phyloP scores from a whole-genome alignment of 140 eudicot genomes.

The Erigeron philadelphicus region DNA sequence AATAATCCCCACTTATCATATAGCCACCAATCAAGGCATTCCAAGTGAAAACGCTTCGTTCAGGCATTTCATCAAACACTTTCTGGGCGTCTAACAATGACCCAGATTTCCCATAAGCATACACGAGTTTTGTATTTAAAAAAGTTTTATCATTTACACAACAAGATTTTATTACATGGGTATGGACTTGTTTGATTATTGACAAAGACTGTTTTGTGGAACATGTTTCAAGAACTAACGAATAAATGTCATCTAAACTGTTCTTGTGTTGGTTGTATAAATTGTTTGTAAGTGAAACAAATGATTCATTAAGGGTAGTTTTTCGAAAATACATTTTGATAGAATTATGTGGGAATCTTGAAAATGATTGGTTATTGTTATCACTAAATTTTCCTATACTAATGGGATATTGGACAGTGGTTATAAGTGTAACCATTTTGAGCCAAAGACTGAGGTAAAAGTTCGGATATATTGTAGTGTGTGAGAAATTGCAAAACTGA shows the following conservation, averaged over 20 bases:
- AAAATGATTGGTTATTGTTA: not conserved
- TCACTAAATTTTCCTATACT: not conserved
- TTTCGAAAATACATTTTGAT: constrained; percentile 16
- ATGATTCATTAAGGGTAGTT: constrained; percentile 37
- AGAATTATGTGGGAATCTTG: constrained; percentile 26
- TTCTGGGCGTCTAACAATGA: constrained; percentile 43
- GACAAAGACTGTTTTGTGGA: constrained; percentile 36
- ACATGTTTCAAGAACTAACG: constrained; percentile 59
- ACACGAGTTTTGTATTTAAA: constrained; percentile 63
- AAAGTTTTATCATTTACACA: constrained; percentile 33
- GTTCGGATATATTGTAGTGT: too few relatives aligned
- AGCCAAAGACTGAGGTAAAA: too few relatives aligned
- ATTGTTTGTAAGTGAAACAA: constrained; percentile 31
- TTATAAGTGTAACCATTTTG: constrained; percentile 13
- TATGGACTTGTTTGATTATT: constrained; percentile 58
- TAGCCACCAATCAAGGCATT: constrained; percentile 79
- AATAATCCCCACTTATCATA: constrained; percentile 41
- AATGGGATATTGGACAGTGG: constrained; percentile 14
- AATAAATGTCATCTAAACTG: constrained; percentile 42
- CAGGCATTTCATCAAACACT: constrained; percentile 62
- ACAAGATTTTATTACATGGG: constrained; percentile 45
- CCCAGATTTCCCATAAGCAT: constrained; percentile 68
- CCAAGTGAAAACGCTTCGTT: constrained; percentile 68
- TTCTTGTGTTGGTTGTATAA: constrained; percentile 11
- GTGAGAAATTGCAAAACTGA: too few relatives aligned